Evolutionary conservation across 148 eudicot species (phyloP).

Genomic region (Tetragonia tetragonoides): DNA sequence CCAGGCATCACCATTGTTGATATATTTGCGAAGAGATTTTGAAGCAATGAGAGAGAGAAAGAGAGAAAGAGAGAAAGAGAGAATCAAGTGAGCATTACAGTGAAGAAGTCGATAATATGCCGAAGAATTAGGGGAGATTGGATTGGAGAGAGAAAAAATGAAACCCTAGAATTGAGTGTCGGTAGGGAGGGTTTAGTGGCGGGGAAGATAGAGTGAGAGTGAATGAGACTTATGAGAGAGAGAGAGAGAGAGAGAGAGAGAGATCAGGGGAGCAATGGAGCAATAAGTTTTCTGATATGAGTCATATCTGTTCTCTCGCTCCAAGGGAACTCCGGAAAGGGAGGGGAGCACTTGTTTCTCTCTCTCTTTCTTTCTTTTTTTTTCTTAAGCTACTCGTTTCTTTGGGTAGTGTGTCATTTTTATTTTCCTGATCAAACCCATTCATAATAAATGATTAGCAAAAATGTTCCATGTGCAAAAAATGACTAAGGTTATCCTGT

Average conservation of each 20-base stretch:
- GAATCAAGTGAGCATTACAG: neutral
- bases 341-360: no score
- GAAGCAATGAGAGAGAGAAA: conserved; percentile 5
- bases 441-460: no score
- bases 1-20: conserved; percentile 10
- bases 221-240: no score
- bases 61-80: neutral
- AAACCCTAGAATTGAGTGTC: conserved; percentile 17
- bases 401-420: no score
- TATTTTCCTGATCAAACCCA: no score
- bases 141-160: conserved; percentile 16
- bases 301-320: no score
- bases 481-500: no score
- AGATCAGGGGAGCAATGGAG: neutral
- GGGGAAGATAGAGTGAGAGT: neutral
- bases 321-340: no score
- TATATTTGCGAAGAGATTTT: neutral
- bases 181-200: conserved; percentile 7
- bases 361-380: no score
- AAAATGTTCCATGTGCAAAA: no score
- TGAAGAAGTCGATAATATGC: neutral
- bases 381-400: no score
- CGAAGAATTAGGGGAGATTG: neutral
- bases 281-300: no score
- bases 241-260: neutral